A percentile compares a stretch with the other conserved stretches of the same genome.
phyloP scores from a whole-genome alignment of 2,329 filamentous ascomycete species.

The Coniochaeta pulveracea region DNA sequence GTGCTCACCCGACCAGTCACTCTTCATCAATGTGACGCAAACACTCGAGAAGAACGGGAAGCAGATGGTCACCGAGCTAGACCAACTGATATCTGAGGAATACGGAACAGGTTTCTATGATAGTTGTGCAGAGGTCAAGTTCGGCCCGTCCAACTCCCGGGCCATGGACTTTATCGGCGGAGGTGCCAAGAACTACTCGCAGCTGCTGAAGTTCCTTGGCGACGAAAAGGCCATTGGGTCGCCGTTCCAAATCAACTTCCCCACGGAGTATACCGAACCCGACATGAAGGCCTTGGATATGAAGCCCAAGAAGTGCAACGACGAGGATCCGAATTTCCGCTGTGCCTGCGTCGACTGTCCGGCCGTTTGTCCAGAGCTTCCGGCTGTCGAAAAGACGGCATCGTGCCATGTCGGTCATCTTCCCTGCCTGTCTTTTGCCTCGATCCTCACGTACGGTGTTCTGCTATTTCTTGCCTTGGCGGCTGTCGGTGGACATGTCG shows the following conservation, averaged over 20 bases:
- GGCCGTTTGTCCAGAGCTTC: conserved; percentile 71
- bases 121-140: conserved; percentile 98
- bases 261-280: conserved; percentile 45
- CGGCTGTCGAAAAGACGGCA: conserved; percentile 56
- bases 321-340: conserved; percentile 71
- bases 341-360: conserved; percentile 94
- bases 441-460: conserved; percentile 75
- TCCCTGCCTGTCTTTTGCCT: conserved; percentile 89
- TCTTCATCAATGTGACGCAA: conserved; percentile 86
- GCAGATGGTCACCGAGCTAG: conserved; percentile 71
- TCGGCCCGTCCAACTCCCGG: conserved; percentile 83
- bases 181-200: conserved; percentile 79
- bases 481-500: conserved; percentile 61
- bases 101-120: conserved; percentile 87
- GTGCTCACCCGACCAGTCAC: conserved; percentile 90
- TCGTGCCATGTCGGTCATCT: conserved; percentile 75
- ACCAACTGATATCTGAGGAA: conserved; percentile 74
- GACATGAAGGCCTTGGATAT: conserved; percentile 64
- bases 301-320: conserved; percentile 77
- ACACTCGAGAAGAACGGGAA: conserved; percentile 51
- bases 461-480: conserved; percentile 57
- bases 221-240: conserved; percentile 87
- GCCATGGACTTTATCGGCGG: conserved; percentile 96
- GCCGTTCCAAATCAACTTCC: conserved; percentile 97
- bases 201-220: conserved; percentile 83